Evolutionary conservation across 768 basidiomycete species (phyloP), one percentile per base, ranked within the genome.

Genomic region (Naganishia vaughanmartiniae): DNA sequence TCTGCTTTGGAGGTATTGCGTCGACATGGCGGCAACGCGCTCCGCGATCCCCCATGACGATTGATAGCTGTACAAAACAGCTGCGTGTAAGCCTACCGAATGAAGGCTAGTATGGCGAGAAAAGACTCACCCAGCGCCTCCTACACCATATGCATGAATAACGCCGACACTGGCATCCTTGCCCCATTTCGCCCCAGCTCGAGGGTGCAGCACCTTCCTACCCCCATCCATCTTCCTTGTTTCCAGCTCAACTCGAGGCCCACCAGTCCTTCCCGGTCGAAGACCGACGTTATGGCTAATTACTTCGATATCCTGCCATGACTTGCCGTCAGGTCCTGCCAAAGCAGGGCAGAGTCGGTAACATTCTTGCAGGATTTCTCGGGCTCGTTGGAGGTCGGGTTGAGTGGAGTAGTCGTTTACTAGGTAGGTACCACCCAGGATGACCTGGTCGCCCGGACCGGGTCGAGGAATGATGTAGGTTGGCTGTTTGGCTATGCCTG

Each of bases 381-480:
- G 74, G 6, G 85, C 85, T 12, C 76, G 79, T 26, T 74, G 73
- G 63, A 83, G 81, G 73, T 85, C 78, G 10, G 86, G 85, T 7
- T 83, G 83, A 74, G 87, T 85, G 84, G 85, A 86, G 72, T 84
- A 83, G 72, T 83, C 83, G 65, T 76, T 71, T 19, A 46, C 36
- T 60, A 85, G 79, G 78, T 84, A 87, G 5, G 85, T 87, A 0
- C 89, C 89, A 14, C 89, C 89, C 17, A 87, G 76, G 66, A 88
- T 82, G 39, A 84, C 83, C 54, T 80, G 76, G 12, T 85, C 84
- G 24, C 78, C 69, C 5, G 78, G 73, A 28, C 79, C 82, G 17
- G 87, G 84, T 26, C 88, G 84, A 24, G 89, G 87, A 73, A 89
- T 89, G 73, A 89, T 84, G 78, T 89, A 89, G 2, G 84, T 84